phyloP scores from a whole-genome alignment of 345 rosid species.

The Cardamine resedifolia region DNA sequence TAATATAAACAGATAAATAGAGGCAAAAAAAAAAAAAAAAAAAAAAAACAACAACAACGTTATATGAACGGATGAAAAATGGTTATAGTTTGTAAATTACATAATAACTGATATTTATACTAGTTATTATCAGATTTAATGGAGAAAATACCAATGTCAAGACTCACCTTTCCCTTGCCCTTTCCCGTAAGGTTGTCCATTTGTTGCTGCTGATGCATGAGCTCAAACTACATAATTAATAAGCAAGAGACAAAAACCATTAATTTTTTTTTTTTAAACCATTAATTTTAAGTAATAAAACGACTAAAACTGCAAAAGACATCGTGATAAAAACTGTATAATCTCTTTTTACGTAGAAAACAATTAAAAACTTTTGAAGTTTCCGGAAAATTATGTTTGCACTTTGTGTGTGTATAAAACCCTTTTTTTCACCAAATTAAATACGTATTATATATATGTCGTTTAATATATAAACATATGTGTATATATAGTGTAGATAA shows the following conservation, averaged over 20 bases:
- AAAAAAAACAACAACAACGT: neutral
- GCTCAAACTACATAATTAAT: slow-evolving; percentile 16
- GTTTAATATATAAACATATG: neutral
- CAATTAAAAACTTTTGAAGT: neutral
- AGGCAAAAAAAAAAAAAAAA: neutral
- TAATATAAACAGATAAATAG: neutral
- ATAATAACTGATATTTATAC: neutral
- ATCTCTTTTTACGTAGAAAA: neutral
- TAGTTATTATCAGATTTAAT: neutral
- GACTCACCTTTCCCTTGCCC: slow-evolving; percentile 22
- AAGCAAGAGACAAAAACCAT: neutral
- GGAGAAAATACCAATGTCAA: neutral
- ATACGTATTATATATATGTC: neutral
- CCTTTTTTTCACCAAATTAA: neutral
- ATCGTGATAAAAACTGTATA: neutral
- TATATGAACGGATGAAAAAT: neutral
- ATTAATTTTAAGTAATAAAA: neutral
- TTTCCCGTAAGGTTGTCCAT: neutral
- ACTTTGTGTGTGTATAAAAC: neutral
- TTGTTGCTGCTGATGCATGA: slow-evolving; percentile 19
- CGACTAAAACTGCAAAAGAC: neutral
- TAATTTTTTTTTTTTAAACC: too few species aligned
- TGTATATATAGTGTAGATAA: neutral
- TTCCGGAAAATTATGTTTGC: neutral
- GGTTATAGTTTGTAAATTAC: neutral